A percentile compares a stretch with the other conserved stretches of the same genome.
phyloP scores from a whole-genome alignment of 768 basidiomycete genomes.

The Cyclocybe aegerita region DNA sequence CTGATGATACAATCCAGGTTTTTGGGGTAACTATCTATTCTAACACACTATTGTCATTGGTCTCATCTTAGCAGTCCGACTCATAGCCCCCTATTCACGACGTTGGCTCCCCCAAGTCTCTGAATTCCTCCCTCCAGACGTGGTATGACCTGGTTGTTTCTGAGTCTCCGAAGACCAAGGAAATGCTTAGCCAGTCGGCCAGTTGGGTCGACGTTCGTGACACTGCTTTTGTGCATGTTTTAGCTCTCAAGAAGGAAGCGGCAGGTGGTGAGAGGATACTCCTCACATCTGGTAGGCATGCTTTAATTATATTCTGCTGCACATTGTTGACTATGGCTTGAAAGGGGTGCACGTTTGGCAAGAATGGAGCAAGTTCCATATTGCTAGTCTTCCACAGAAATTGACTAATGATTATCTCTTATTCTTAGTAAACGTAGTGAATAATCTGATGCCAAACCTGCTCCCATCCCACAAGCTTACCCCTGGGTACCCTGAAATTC shows the following conservation, averaged over 20 bases:
- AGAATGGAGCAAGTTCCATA: constrained; percentile 30
- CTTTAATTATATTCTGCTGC: not conserved
- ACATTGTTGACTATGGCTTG: not conserved
- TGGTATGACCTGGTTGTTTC: constrained; percentile 26
- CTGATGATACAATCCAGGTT: constrained; percentile 29
- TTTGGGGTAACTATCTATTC: not conserved
- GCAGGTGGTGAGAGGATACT: constrained; percentile 61
- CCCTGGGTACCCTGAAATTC: constrained; percentile 26
- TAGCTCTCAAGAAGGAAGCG: constrained; percentile 46
- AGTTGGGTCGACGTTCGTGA: constrained; percentile 54
- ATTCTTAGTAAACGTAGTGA: constrained; percentile 31
- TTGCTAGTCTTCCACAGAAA: not conserved
- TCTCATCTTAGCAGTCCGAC: not conserved
- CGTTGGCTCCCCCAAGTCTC: constrained; percentile 26
- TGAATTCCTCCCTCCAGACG: constrained; percentile 37
- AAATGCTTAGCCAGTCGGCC: constrained; percentile 13
- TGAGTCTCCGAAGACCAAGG: constrained; percentile 13
- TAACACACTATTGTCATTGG: too few relatives aligned
- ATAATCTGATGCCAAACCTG: constrained; percentile 22
- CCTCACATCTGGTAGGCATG: constrained; percentile 30
- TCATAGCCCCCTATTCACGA: constrained; percentile 42
- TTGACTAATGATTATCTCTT: not conserved
- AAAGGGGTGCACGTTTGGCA: constrained; percentile 30
- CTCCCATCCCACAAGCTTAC: constrained; percentile 22
- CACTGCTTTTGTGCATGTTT: constrained; percentile 52